These are phyloP conservation scores for Arthroderma sp. DNA, from an alignment of 2,329 filamentous ascomycete species.

Conservation along the genomic window DNA sequence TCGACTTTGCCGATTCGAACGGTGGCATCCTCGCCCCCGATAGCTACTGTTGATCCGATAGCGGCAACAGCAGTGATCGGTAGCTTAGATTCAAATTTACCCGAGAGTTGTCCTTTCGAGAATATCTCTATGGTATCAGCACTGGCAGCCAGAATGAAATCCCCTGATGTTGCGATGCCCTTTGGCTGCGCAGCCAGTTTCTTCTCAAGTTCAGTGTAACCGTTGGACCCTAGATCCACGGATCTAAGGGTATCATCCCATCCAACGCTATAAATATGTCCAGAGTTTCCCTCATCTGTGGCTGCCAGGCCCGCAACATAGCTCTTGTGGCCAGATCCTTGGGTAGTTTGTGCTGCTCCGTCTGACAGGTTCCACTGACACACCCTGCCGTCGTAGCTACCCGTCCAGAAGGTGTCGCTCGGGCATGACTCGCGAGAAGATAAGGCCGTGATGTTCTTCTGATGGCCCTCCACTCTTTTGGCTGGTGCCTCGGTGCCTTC, in stretches of 20 bases:
- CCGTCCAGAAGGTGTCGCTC: constrained; percentile 62
- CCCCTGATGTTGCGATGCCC: constrained; percentile 48
- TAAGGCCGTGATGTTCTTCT: constrained; percentile 78
- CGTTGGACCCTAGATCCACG: constrained; percentile 61
- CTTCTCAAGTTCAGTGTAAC: constrained; percentile 57
- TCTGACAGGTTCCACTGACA: constrained; percentile 68
- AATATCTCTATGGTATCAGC: constrained; percentile 48
- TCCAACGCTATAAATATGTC: constrained; percentile 68
- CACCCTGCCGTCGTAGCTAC: constrained; percentile 81
- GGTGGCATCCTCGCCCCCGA: constrained; percentile 62
- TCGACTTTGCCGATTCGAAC: constrained; percentile 62
- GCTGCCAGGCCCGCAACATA: constrained; percentile 67
- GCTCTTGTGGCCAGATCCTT: constrained; percentile 73
- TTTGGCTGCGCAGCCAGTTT: constrained; percentile 72
- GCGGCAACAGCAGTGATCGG: constrained; percentile 62
- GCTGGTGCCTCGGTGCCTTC: constrained; percentile 58
- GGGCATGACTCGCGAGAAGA: constrained; percentile 41
- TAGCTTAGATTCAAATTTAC: constrained; percentile 50
- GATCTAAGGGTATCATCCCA: constrained; percentile 89
- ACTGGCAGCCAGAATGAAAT: constrained; percentile 47
- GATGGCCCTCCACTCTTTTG: constrained; percentile 70
- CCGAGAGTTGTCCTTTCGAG: constrained; percentile 47
- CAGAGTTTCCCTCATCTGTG: constrained; percentile 32
- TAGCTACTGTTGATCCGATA: constrained; percentile 54
- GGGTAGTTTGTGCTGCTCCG: constrained; percentile 57